Evolutionary conservation across 2,329 filamentous ascomycete species (phyloP), one percentile per base, ranked within the genome.

Genomic region (Alternaria gansuensis): DNA sequence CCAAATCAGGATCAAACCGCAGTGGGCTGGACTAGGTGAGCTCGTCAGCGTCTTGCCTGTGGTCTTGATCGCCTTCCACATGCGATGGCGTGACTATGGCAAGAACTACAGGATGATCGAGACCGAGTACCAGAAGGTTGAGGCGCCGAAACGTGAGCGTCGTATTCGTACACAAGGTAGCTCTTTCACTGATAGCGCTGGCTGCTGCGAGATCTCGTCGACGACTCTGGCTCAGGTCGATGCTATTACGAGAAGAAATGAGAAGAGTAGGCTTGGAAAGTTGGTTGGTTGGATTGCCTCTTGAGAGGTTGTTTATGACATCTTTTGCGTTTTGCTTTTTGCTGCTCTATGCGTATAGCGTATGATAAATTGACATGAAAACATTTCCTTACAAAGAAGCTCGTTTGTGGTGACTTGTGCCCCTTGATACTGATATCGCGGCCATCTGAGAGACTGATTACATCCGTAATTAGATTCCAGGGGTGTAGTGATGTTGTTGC

Each of bases 21-120:
- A 83, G 62, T 91, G 83, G 80, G 89, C 89, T 0, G 90, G 88
- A 0, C 68, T 92, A 8, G 90, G 90, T 0, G 90, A 93, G 78
- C 72, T 93, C 31, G 88, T 91, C 0, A 92, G 90, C 67, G 87
- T 93, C 0, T 57, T 91, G 70, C 90, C 90, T 0, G 89, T 93
- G 3, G 83, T 92, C 65, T 70, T 80, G 5, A 83, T 83, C 41
- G 87, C 87, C 0, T 77, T 85, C 65, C 76, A 79, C 57, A 68
- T 86, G 69, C 75, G 75, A 41, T 84, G 63, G 60, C 62, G 62
- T n/a, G 51, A 67, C 37, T 77, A 71, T 60, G 70, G 67, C 11
- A 55, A 41, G 24, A 44, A 45, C 31, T 74, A 71, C 51, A 56
- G 64, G 39, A 39, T 39, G 39, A 60, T 71, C 39, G 65, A 65